Evolutionary conservation across 257 asterid genomes (phyloP), one percentile per base, ranked within the genome.

Genomic region (Ajuga chamaepitys): DNA sequence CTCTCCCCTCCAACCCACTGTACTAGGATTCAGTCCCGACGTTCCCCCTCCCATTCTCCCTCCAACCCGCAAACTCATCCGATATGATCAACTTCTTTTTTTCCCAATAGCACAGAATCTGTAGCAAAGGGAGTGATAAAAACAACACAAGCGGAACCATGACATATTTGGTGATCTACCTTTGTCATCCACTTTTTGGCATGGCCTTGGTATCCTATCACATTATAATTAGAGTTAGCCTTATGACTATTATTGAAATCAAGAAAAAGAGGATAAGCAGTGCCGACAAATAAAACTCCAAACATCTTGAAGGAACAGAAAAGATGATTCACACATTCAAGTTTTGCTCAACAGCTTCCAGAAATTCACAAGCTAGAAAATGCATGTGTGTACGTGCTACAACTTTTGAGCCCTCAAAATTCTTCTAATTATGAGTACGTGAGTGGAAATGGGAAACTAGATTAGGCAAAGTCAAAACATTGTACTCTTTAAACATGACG

Each of bases 331-430:
- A 11, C 9, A 37, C 14, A 18, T 16, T 40, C 50, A 68, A 52
- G 24, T 50, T 52, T 63, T 5, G 62, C 54, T 46, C 55, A 14
- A 69, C 45, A 42, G 51, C 62, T 47, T 34, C 51, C 52, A 41
- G 53, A 11, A 62, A 54, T 28, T 25, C 28, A 44, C 7, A 62
- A 28, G 66, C 53, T 14, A 59, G 38, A 65, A 57, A 51, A 42
- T 52, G n/a, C 68, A 59, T 20, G 28, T 32, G 42, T 45, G 38
- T 12, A 44, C 42, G 52, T 51, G 70, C 51, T 35, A 60, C 26
- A 35, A 70, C 50, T 28, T 30, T 51, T 50, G 9, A 53, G 53
- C 25, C 54, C 37, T 70, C 74, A 42, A 61, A 50, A 37, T 35
- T 35, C 13, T 58, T 44, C 16, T 14, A 9, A 30, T 7, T 72